Base-by-base conservation (phyloP, 768 basidiomycete species). In the Infundibulicybe gibba region DNA sequence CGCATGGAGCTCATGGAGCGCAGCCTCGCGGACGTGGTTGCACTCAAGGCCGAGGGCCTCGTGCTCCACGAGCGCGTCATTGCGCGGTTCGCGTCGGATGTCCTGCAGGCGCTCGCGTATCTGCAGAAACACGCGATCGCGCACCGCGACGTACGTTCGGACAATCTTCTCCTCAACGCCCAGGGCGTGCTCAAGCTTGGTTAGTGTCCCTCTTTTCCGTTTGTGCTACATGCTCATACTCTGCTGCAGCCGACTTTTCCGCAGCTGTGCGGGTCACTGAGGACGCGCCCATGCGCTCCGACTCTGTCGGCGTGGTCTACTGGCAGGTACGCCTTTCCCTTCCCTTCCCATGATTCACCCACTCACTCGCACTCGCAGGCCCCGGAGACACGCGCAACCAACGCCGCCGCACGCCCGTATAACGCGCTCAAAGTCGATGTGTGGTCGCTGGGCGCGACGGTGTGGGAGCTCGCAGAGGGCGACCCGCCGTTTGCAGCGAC, bases 1-100 rank as follows among this genome's bases (percentile, higher is more conserved):
- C 71, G 84, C 51, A 93, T 93, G 90, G 89, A 91, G 61, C 77
- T 92, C 30, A 90, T 93, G 90, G 88, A 90, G 56, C 75, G 89
- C 51, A 90, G 88, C 59, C 68, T 93, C 54, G 90, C 90, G 55
- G 90, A 93, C 61, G 76, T 93, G 40, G 72, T 92, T 13, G 79
- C 71, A 13, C 62, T 90, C 15, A 79, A 78, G 6, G 75, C 68
- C 11, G 71, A 79, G 49, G 87, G 87, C 0, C 62, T 90, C 32
- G 70, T 76, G 54, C 50, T 93, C 41, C 75, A 79, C 48, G 90
- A 93, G 64, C 69, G 79, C 53, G 72, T 80, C 41, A 77, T 92
- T 37, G 87, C 83, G 14, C 69, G 86, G 58, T 89, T 92, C 63
- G 74, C 87, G 2, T 77, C 75, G 49, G 90, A 93, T 67, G 88